Evolutionary conservation across 2,329 filamentous ascomycete species (phyloP).

Genomic region (Alternaria dauci): DNA sequence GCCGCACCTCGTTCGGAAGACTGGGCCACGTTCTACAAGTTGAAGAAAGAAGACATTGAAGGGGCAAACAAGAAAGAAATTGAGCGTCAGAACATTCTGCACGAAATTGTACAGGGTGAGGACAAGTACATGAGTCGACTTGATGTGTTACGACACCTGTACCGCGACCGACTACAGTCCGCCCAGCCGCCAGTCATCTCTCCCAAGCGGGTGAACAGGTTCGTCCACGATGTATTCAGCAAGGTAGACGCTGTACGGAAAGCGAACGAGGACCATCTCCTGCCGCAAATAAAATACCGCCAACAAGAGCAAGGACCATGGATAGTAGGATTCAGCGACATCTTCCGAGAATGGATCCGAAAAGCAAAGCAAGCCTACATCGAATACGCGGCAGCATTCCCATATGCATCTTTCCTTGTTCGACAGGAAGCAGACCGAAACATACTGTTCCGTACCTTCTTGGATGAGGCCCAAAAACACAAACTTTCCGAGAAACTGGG

Average conservation of each 20-base stretch:
- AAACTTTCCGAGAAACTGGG: constrained; percentile 82
- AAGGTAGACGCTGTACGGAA: constrained; percentile 87
- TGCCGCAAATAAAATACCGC: constrained; percentile 94
- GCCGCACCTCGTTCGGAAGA: constrained; percentile 73
- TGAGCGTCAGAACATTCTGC: constrained; percentile 89
- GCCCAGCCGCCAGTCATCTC: constrained; percentile 83
- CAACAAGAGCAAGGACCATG: constrained; percentile 97
- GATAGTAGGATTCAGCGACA: constrained; percentile 92
- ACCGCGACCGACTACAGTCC: constrained; percentile 78
- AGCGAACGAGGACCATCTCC: constrained; percentile 89
- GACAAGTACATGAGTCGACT: constrained; percentile 90
- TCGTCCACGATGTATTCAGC: constrained; percentile 86
- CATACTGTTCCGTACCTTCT: constrained; percentile 82
- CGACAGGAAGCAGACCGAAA: constrained; percentile 87
- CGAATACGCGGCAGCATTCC: constrained; percentile 89
- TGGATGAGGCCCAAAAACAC: constrained; percentile 81
- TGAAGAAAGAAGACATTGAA: constrained; percentile 79
- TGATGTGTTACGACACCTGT: constrained; percentile 83
- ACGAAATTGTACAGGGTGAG: constrained; percentile 94
- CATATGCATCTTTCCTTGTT: constrained; percentile 81
- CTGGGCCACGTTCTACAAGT: constrained; percentile 88
- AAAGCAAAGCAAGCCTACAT: constrained; percentile 90
- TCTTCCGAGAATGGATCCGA: constrained; percentile 97
- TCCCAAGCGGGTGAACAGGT: constrained; percentile 78
- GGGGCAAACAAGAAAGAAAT: constrained; percentile 83